Conservation (phyloP, 2,329 filamentous ascomycete species). For the Grosmannia clavigera region DNA sequence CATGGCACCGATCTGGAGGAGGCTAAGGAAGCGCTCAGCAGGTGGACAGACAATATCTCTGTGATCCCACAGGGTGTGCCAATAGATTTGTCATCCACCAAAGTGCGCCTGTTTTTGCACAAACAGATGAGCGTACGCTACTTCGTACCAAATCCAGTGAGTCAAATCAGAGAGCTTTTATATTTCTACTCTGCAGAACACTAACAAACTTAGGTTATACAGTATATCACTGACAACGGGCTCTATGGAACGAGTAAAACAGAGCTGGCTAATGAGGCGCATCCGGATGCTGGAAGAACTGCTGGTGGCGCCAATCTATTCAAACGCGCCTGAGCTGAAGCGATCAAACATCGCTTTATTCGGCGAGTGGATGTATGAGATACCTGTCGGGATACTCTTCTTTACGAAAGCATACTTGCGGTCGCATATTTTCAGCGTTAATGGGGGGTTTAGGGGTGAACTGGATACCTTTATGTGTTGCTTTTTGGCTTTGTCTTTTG, state of each 20-base stretch:
- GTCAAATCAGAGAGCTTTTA: neutral
- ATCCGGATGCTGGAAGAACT: conserved; percentile 1
- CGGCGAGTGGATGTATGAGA: neutral
- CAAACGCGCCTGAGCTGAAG: neutral
- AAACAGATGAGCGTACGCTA: conserved; percentile 76
- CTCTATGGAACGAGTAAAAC: conserved; percentile 9
- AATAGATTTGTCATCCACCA: conserved; percentile 68
- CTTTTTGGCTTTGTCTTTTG: neutral
- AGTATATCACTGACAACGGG: conserved; percentile 9
- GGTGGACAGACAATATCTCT: conserved; percentile 75
- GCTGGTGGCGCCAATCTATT: neutral
- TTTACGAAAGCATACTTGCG: neutral
- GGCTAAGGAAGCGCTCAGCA: conserved; percentile 66
- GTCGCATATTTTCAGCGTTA: neutral
- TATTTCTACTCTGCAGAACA: neutral
- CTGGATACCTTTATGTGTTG: neutral
- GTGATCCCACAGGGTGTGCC: conserved; percentile 82
- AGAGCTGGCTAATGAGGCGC: conserved; percentile 1
- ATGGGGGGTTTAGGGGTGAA: neutral
- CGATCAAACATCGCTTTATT: neutral
- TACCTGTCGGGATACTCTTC: neutral
- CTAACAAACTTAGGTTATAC: conserved; percentile 5
- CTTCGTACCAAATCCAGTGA: conserved; percentile 19
- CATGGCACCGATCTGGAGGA: conserved; percentile 76
- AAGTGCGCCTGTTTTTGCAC: conserved; percentile 71